Evolutionary conservation across 768 basidiomycete species (phyloP).

Genomic region (Phanerochaete sordida): DNA sequence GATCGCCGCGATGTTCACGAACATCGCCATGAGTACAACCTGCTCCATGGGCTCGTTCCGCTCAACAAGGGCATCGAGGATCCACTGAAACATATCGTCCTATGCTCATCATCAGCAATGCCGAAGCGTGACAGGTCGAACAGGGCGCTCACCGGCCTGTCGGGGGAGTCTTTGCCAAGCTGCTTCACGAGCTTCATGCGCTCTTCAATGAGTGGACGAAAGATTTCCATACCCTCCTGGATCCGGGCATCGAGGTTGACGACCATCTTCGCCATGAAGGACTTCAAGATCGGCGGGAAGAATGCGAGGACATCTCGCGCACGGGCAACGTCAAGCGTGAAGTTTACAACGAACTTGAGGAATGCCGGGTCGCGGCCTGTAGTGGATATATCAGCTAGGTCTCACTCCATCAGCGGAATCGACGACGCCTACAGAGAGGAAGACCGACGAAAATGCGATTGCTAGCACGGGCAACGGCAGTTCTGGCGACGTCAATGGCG

Average conservation of each 20-base stretch:
- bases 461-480: slow-evolving; percentile 37
- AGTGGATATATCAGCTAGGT: too few species aligned
- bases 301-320: slow-evolving; percentile 18
- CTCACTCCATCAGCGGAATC: background rate
- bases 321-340: slow-evolving; percentile 25
- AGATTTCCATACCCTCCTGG: background rate
- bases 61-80: slow-evolving; percentile 11
- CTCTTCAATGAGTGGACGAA: slow-evolving; percentile 12
- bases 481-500: slow-evolving; percentile 11
- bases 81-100: slow-evolving; percentile 18
- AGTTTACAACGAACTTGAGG: slow-evolving; percentile 27
- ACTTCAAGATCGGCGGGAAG: slow-evolving; percentile 31
- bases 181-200: slow-evolving; percentile 9
- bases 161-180: slow-evolving; percentile 4
- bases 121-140: too few species aligned
- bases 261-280: slow-evolving; percentile 18
- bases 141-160: slow-evolving; percentile 1
- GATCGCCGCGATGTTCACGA: slow-evolving; percentile 20
- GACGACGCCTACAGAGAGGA: slow-evolving; percentile 35
- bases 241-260: background rate
- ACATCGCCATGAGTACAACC: background rate
- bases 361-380: slow-evolving; percentile 40
- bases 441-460: slow-evolving; percentile 48
- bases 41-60: background rate
- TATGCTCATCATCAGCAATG: too few species aligned